phyloP scores from a whole-genome alignment of 192 early-diverging fungal species.

The Backusella australiensis region DNA sequence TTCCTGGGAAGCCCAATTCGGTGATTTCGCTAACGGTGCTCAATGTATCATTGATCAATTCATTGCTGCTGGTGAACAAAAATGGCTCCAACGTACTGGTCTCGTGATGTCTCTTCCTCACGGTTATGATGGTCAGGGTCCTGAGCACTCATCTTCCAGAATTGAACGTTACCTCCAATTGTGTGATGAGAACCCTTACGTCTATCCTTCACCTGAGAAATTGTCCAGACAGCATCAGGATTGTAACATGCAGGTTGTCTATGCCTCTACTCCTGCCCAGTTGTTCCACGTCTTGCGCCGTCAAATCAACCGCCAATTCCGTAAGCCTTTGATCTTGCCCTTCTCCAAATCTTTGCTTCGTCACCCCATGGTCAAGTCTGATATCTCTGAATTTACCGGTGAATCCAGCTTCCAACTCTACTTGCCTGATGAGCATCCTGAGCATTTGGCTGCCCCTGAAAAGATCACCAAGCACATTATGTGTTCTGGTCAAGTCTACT shows the following conservation, averaged over 20 bases:
- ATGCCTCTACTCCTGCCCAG: constrained; percentile 96
- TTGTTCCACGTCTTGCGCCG: constrained; percentile 96
- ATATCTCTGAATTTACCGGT: constrained; percentile 76
- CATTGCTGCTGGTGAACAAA: constrained; percentile 93
- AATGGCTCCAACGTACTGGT: constrained; percentile 97
- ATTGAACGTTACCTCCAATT: constrained; percentile 96
- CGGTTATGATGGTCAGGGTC: constrained; percentile 98
- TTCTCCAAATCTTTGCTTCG: constrained; percentile 90
- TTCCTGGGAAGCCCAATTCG: constrained; percentile 99
- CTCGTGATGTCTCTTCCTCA: constrained; percentile 93
- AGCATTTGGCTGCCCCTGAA: constrained; percentile 74
- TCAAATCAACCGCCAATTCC: constrained; percentile 96
- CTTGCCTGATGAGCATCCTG: constrained; percentile 89
- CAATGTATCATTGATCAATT: constrained; percentile 99
- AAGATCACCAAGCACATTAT: constrained; percentile 90
- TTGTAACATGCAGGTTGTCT: constrained; percentile 97
- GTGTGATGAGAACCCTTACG: constrained; percentile 92
- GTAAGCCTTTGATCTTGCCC: constrained; percentile 84
- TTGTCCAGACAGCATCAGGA: constrained; percentile 93
- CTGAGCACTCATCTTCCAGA: constrained; percentile 95
- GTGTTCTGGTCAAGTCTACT: constrained; percentile 98
- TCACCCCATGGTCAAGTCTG: constrained; percentile 89
- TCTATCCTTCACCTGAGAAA: constrained; percentile 74
- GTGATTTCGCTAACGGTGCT: constrained; percentile 96
- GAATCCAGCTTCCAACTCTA: constrained; percentile 85